These are phyloP conservation scores for Colletotrichum australisinense DNA, from an alignment of 2,329 filamentous ascomycete genomes.

Conservation along the genomic window DNA sequence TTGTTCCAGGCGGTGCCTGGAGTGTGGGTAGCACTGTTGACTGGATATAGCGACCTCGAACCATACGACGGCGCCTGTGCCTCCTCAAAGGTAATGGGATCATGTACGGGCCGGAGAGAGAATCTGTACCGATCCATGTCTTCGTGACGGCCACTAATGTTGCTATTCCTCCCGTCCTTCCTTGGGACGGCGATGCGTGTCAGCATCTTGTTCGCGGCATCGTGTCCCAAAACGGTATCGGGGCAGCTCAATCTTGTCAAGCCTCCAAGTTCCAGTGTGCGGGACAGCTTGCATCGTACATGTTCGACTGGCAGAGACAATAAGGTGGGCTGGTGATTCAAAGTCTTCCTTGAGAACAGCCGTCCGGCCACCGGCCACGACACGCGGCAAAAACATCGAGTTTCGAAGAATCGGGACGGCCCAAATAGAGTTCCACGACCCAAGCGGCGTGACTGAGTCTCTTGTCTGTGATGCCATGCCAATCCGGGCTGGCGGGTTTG, in stretches of 20 bases:
- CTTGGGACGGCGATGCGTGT: constrained; percentile 13
- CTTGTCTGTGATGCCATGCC: constrained; percentile 31
- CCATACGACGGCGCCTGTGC: constrained; percentile 6
- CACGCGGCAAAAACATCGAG: constrained; percentile 14
- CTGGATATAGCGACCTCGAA: neutral
- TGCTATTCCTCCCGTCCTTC: neutral
- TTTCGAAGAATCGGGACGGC: neutral
- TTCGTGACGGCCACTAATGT: neutral
- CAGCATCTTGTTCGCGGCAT: constrained; percentile 26
- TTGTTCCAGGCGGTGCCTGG: constrained; percentile 14
- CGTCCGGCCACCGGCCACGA: neutral
- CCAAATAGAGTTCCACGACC: constrained; percentile 20
- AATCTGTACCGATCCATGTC: neutral
- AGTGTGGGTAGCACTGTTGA: constrained; percentile 19
- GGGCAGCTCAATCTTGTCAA: constrained; percentile 20
- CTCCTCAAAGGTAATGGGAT: constrained; percentile 7
- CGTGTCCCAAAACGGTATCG: constrained; percentile 6
- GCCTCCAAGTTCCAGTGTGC: neutral
- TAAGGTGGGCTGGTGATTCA: neutral
- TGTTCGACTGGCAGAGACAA: constrained; percentile 22
- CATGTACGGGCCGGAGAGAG: constrained; percentile 16
- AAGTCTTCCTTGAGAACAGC: neutral
- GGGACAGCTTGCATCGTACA: constrained; percentile 28
- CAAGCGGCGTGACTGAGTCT: constrained; percentile 10
- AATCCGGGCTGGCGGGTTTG: constrained; percentile 28